Evolutionary conservation across 345 rosid species (phyloP).

Genomic region (Laguncularia racemosa): DNA sequence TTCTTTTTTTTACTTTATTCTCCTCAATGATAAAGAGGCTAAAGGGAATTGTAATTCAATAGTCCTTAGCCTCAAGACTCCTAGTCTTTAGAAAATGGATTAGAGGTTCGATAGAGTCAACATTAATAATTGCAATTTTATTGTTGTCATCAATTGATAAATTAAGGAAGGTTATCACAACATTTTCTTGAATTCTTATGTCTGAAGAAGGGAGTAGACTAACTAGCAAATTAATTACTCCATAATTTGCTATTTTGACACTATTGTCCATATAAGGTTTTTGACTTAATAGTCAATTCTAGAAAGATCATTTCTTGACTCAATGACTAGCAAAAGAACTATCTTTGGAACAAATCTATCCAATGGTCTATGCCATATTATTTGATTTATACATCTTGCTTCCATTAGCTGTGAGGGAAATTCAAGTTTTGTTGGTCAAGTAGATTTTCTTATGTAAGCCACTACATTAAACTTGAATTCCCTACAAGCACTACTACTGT

Average conservation of each 20-base stretch:
- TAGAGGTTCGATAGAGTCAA: constrained; percentile 69
- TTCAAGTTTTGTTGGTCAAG: constrained; percentile 43
- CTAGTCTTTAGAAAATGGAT: constrained; percentile 79
- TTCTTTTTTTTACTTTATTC: constrained; percentile 68
- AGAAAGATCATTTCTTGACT: constrained; percentile 69
- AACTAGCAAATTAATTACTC: constrained; percentile 60
- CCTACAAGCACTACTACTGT: constrained; percentile 71
- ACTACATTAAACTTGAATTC: constrained; percentile 53
- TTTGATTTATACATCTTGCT: constrained; percentile 49
- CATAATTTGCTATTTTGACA: constrained; percentile 61
- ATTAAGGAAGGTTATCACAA: constrained; percentile 87
- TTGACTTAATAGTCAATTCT: constrained; percentile 58
- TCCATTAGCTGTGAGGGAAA: constrained; percentile 48
- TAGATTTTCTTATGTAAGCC: constrained; percentile 27
- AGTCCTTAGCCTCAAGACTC: constrained; percentile 75
- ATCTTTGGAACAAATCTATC: constrained; percentile 66
- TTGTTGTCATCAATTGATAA: constrained; percentile 74
- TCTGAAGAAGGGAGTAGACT: constrained; percentile 54
- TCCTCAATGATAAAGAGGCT: constrained; percentile 80
- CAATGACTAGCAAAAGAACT: constrained; percentile 48
- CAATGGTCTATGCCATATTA: constrained; percentile 65
- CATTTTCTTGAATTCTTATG: constrained; percentile 51
- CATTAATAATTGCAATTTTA: constrained; percentile 57
- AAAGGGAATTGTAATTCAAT: constrained; percentile 76
- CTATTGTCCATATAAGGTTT: constrained; percentile 67